phyloP scores from a whole-genome alignment of 2,329 filamentous ascomycete genomes.

The Zymoseptoria brevis region DNA sequence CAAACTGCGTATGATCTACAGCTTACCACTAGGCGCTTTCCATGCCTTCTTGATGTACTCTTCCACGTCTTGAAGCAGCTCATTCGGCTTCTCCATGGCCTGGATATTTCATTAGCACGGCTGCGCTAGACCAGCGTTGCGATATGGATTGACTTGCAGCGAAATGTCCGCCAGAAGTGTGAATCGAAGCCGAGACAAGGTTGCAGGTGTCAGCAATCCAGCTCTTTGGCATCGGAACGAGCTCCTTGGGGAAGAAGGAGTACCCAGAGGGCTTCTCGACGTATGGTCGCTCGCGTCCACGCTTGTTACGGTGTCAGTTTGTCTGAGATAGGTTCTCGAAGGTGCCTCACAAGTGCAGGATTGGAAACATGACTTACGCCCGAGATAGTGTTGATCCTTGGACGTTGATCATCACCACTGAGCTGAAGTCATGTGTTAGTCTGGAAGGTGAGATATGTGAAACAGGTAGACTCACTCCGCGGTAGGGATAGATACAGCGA shows the following conservation, averaged over 20 bases:
- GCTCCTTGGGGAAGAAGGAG: constrained; percentile 38
- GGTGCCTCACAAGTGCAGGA: neutral
- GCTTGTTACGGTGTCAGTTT: neutral
- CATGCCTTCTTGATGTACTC: constrained; percentile 27
- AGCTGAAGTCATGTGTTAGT: neutral
- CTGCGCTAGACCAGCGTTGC: neutral
- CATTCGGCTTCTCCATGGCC: constrained; percentile 30
- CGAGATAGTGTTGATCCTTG: constrained; percentile 9
- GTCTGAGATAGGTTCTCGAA: neutral
- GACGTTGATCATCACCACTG: constrained; percentile 12
- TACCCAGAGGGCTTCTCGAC: constrained; percentile 38
- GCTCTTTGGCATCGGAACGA: constrained; percentile 32
- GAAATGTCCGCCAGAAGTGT: constrained; percentile 35
- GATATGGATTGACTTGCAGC: constrained; percentile 21
- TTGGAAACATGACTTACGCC: neutral
- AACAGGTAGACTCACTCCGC: constrained; percentile 23
- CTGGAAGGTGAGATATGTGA: neutral
- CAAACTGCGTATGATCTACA: neutral
- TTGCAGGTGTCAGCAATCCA: constrained; percentile 30
- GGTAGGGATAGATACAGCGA: constrained; percentile 43
- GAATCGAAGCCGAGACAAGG: constrained; percentile 32
- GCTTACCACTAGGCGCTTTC: neutral
- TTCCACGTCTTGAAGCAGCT: constrained; percentile 28
- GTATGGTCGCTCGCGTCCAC: constrained; percentile 15
- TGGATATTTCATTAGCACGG: neutral